Percentiles rank a stretch among this genome's conserved stretches.
Conservation (phyloP, 371 early-diverging fungal genomes). For the Mortierella sp. region DNA sequence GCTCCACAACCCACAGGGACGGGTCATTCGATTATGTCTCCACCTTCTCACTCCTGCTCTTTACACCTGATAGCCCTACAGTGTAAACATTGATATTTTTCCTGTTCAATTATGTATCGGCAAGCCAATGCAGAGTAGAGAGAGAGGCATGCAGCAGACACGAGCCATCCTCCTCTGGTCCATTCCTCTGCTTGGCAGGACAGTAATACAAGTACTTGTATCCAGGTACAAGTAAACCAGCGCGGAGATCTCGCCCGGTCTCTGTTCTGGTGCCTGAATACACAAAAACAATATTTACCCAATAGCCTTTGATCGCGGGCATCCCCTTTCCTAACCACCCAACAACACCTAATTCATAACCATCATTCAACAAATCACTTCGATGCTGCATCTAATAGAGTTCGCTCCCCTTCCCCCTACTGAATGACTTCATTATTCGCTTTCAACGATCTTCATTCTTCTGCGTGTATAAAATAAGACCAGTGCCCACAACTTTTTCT, state of each 20-base stretch:
- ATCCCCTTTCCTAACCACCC: not conserved
- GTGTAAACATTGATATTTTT: not conserved
- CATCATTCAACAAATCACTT: not conserved
- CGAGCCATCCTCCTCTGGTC: not conserved
- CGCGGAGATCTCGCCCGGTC: not conserved
- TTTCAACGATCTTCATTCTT: not conserved
- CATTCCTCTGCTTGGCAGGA: not conserved
- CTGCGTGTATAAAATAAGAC: not conserved
- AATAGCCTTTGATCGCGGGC: not conserved
- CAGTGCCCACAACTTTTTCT: not conserved
- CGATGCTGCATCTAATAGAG: not conserved
- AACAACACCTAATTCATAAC: not conserved
- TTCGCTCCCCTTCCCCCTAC: not conserved
- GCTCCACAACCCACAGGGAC: conserved; percentile 11
- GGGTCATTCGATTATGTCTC: not conserved
- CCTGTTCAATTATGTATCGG: too few species aligned
- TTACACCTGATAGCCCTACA: not conserved
- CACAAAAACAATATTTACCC: not conserved
- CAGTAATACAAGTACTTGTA: not conserved
- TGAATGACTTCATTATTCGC: not conserved
- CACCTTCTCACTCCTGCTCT: not conserved
- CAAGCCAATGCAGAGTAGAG: not conserved
- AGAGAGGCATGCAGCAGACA: conserved; percentile 6
- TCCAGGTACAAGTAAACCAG: not conserved
- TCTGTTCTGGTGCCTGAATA: conserved; percentile 1